Evolutionary conservation across 768 basidiomycete genomes (phyloP).

Genomic region (Russula brevipes): DNA sequence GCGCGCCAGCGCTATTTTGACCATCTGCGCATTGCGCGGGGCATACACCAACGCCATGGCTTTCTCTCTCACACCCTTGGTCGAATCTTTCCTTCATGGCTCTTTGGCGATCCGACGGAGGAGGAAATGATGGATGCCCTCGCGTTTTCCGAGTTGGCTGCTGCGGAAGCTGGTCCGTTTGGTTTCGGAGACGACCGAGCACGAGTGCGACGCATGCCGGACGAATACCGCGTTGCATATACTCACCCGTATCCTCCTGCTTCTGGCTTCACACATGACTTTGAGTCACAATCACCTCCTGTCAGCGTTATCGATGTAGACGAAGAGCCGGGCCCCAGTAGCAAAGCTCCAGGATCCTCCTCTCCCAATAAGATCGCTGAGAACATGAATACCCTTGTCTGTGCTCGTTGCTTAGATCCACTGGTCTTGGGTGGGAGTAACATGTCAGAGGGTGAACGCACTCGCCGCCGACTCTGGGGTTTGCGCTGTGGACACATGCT

Average conservation of each 20-base stretch:
- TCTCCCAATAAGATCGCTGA: constrained; percentile 31
- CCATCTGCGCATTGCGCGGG: constrained; percentile 9
- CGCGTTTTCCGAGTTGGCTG: constrained; percentile 19
- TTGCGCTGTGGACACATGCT: constrained; percentile 74
- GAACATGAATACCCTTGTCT: constrained; percentile 49
- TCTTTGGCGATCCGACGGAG: constrained; percentile 21
- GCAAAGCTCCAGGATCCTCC: constrained; percentile 26
- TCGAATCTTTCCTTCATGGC: constrained; percentile 21
- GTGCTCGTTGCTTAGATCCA: constrained; percentile 62
- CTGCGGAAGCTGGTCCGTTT: background rate
- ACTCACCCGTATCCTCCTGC: constrained; percentile 56
- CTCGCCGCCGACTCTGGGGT: constrained; percentile 55
- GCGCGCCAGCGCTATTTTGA: constrained; percentile 17
- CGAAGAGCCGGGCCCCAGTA: constrained; percentile 31
- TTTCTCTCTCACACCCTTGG: constrained; percentile 21
- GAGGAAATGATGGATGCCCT: constrained; percentile 24
- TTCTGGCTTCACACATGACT: constrained; percentile 66
- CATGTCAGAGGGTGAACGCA: constrained; percentile 37
- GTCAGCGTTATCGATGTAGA: constrained; percentile 49
- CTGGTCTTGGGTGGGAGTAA: constrained; percentile 50
- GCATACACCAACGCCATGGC: constrained; percentile 18
- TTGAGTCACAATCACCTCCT: constrained; percentile 40
- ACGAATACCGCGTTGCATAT: constrained; percentile 52
- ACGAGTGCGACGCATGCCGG: constrained; percentile 24
- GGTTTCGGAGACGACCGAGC: constrained; percentile 4